phyloP scores from a whole-genome alignment of 2,329 filamentous ascomycete species.

The Exophiala xenobiotica region DNA sequence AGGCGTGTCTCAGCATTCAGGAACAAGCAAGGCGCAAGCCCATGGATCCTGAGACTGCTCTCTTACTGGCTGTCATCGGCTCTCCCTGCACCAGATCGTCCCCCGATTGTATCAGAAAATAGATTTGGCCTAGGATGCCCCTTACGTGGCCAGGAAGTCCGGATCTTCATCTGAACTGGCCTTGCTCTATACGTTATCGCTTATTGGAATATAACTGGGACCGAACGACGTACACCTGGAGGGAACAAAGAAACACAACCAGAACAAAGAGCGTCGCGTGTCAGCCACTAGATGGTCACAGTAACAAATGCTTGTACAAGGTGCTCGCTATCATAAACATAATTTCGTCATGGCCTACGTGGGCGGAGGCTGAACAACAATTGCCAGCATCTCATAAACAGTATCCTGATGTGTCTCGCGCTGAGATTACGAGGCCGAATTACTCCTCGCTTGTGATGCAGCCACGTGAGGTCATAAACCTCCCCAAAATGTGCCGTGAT shows the following conservation, averaged over 20 bases:
- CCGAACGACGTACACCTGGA: no score
- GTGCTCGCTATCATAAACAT: not conserved
- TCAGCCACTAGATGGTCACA: not conserved
- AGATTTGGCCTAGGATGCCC: no score
- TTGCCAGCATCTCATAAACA: not conserved
- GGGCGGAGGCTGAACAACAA: not conserved
- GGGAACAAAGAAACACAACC: no score
- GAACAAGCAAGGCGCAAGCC: conserved; percentile 18
- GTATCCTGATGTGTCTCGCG: not conserved
- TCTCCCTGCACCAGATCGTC: conserved; percentile 4
- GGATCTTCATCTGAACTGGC: not conserved
- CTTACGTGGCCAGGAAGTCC: no score
- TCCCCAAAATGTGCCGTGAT: not conserved
- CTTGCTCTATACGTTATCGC: no score
- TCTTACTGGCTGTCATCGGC: not conserved
- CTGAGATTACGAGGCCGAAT: not conserved
- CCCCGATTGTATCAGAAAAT: conserved; percentile 1
- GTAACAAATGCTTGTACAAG: not conserved
- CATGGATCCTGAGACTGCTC: not conserved
- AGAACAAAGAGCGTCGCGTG: no score
- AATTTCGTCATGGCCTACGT: not conserved
- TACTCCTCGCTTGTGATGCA: not conserved
- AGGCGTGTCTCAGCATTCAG: conserved; percentile 22
- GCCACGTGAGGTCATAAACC: no score
- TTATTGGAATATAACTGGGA: no score